These are phyloP conservation scores for Tetrahymena borealis DNA, from an alignment of 73 alveolate species.

Conservation along the genomic window DNA sequence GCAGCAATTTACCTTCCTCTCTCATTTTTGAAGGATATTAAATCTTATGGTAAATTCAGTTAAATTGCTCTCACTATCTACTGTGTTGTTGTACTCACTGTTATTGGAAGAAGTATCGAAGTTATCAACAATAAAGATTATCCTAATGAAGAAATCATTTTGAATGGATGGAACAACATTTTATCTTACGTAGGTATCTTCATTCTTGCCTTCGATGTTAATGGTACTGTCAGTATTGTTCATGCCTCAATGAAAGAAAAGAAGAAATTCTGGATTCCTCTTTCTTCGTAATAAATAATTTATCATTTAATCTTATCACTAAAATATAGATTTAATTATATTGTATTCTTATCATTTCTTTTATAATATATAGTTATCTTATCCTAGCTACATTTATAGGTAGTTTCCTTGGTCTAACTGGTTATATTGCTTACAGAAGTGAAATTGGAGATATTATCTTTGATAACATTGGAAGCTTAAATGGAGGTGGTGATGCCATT, in stretches of 20 bases:
- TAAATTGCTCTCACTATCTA: neutral
- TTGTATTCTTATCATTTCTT: too few relatives aligned
- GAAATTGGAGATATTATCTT: neutral
- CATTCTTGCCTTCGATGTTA: neutral
- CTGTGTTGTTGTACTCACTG: neutral
- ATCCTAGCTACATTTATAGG: neutral
- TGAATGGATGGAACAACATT: neutral
- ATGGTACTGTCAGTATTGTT: neutral
- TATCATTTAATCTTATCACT: too few relatives aligned
- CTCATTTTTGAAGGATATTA: neutral
- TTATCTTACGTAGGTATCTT: neutral
- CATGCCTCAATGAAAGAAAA: neutral
- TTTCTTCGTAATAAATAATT: neutral
- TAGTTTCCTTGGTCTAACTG: neutral
- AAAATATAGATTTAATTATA: too few relatives aligned
- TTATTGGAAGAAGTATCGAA: neutral
- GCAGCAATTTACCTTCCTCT: neutral
- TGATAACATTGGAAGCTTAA: neutral
- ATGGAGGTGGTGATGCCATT: neutral
- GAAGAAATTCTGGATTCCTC: neutral
- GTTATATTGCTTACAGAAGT: neutral
- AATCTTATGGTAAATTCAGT: neutral
- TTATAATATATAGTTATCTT: neutral
- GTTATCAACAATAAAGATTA: neutral
- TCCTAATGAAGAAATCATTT: neutral